Base-by-base conservation (phyloP, 208 protist species). In the Crithidia acanthocephali region DNA sequence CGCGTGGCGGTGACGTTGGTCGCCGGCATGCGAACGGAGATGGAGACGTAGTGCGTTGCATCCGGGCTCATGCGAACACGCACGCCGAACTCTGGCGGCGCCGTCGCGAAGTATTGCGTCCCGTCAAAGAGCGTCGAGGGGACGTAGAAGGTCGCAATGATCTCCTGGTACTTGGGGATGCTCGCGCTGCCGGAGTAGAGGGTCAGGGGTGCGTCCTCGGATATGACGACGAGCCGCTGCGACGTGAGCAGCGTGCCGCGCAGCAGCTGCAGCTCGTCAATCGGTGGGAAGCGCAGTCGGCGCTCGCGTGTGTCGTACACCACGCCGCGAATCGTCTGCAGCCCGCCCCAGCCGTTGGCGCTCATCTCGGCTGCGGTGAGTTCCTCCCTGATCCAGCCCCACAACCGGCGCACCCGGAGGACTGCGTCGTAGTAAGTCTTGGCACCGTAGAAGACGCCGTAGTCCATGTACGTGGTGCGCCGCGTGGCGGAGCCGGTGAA, bases 401-500 rank as follows among this genome's bases (percentile, higher is more conserved):
- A 83, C 25, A 86, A 45, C 44, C 71, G 28, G 47, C 65, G 74
- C 35, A 58, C 47, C 56, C 76, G 68, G 18, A 79, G 66, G 58
- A 83, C 82, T 13, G 71, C 60, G 67, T 83, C 81, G 48, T 68
- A 74, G 73, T 74, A 77, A 40, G 64, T 74, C 61, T 81, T 86
- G 35, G 73, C 57, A 3, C 76, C 72, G 62, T 83, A 83, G 51
- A 59, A 71, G 22, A 59, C 37, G 35, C 72, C 81, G 66, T 77
- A 83, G 68, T 83, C 77, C 25, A 83, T 47, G 77, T 69, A 86
- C 7, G 77, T 76, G 56, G 56, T 57, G 47, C 23, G 64, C 44
- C 68, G 76, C 28, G 27, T 28, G 10, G 44, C 2, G 48, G 80
- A 68, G 33, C 72, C 68, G 25, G 53, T 51, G 67, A 75, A 86